Conservation (phyloP, 2,329 filamentous ascomycete genomes). For the Acrodontium crateriforme region DNA sequence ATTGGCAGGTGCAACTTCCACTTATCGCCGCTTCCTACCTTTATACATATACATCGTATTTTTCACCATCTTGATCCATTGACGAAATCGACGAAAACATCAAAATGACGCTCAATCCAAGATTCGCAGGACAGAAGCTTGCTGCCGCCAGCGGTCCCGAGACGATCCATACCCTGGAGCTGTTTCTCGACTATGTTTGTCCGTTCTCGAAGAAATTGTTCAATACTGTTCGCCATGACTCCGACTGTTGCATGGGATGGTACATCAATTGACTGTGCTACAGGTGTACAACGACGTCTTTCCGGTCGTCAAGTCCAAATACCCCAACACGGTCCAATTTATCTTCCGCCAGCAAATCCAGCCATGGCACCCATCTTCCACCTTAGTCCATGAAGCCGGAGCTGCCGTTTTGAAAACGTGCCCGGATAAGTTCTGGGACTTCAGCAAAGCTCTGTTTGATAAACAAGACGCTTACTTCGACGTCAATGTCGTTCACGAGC, state of each 20-base stretch:
- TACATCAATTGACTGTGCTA: too few relatives aligned
- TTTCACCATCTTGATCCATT: too few relatives aligned
- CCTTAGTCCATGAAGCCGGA: conserved; percentile 61
- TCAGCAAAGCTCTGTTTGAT: conserved; percentile 54
- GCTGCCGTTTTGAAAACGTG: conserved; percentile 62
- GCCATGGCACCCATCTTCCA: conserved; percentile 63
- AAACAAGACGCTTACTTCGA: conserved; percentile 73
- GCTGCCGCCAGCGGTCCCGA: conserved; percentile 27
- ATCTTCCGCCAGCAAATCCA: conserved; percentile 76
- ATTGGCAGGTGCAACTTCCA: too few relatives aligned
- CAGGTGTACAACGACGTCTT: conserved; percentile 49
- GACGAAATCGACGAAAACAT: background rate
- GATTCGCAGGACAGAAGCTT: conserved; percentile 63
- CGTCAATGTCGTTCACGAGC: conserved; percentile 68
- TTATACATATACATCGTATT: too few relatives aligned
- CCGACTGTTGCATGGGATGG: too few relatives aligned
- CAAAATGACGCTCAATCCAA: conserved; percentile 61
- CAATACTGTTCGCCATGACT: too few relatives aligned
- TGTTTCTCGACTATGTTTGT: conserved; percentile 80
- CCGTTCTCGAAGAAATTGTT: conserved; percentile 58
- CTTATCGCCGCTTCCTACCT: too few relatives aligned
- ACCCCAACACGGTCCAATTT: conserved; percentile 50
- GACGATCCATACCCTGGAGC: conserved; percentile 38
- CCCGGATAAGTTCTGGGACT: conserved; percentile 65
- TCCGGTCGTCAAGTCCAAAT: conserved; percentile 49